Base-by-base conservation (phyloP, 768 basidiomycete genomes). In the Butyriboletus loyo region DNA sequence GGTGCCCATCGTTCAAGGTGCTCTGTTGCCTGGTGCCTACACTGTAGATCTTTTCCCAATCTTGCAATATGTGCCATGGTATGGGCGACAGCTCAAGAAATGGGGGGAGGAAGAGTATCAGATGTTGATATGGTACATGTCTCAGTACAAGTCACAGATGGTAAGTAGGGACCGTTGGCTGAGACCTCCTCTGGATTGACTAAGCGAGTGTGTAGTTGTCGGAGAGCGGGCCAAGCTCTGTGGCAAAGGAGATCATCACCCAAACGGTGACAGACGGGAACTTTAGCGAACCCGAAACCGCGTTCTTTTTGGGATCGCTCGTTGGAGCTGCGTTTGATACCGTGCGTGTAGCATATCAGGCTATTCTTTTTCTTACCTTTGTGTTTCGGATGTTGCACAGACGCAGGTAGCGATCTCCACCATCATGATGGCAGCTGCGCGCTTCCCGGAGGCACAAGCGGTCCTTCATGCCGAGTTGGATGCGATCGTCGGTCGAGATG, bases 311-410 rank as follows among this genome's bases (percentile, higher is more conserved):
- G 2, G 84, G 84, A 1, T 77, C 78, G 9, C 78, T 86, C 67
- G 36, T 84, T 39, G 84, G 83, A 21, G 84, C 84, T 19, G 82
- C 83, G 0, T 77, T 79, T 1, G 84, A 84, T 52, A 84, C 84
- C 5, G 73, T 70, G 40, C 35, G 66, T 53, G 24, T 24, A 22
- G 15, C 31, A 43, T 13, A 5, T 10, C 0, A 2, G 1, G n/a
- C 2, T 10, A 31, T 35, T 6, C 1, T 11, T 41, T 17, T 19
- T n/a, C 46, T 37, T 14, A 1, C 28, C n/a, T 38, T n/a, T 36
- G n/a, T 38, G 15, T 14, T 38, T 7, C 35, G n/a, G 7, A 1
- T n/a, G n/a, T 27, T 39, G 22, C 22, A 9, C 24, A 68, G 67
- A 64, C 64, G 2, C 66, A 64, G 30, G 64, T 64, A 11, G 66